Base-by-base conservation (phyloP, 2,329 filamentous ascomycete genomes). In the Mycocentrospora acerina region DNA sequence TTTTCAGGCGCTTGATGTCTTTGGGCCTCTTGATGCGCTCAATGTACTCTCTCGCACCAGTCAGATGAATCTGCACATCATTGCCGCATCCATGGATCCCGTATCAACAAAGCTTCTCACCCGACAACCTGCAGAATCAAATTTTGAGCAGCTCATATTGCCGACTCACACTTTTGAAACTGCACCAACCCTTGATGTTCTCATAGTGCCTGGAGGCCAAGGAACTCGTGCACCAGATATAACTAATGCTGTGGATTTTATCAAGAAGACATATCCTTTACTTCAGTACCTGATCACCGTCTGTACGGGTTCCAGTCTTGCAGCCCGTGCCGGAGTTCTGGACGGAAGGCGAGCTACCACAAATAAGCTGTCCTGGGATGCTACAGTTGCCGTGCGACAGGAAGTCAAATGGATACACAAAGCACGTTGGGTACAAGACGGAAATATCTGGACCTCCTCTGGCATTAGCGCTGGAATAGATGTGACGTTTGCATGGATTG, bases 391-490 rank as follows among this genome's bases (percentile, higher is more conserved):
- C 56, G 74, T 47, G 66, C 77, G 2, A 61, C 73, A 1, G 60
- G 73, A 16, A 71, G 81, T 7, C 57, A 75, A n/a, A 6, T 65
- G 61, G 86, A 80, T 82, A 67, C 80, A 34, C 57, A 70, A 4
- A 61, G 72, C 31, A 76, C 71, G 83, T 26, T 86, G 80, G 78
- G 77, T 85, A 0, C 66, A 71, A 1, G 82, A 86, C 62, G 82
- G 79, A 15, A 83, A 85, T 37, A 68, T 85, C 9, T 86, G 82
- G 78, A 78, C 77, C 2, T 79, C 78, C 1, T 81, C 80, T 0
- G 83, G 83, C 0, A 73, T 85, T 3, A 75, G 74, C 27, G 81
- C 82, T 0, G 82, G 81, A 1, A 82, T 81, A 32, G 81, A 85
- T 65, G 71, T 76, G 29, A 77, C 71, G 31, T 70, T 80, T 53